Conservation (phyloP, 768 basidiomycete species). For the Serendipita indica region DNA sequence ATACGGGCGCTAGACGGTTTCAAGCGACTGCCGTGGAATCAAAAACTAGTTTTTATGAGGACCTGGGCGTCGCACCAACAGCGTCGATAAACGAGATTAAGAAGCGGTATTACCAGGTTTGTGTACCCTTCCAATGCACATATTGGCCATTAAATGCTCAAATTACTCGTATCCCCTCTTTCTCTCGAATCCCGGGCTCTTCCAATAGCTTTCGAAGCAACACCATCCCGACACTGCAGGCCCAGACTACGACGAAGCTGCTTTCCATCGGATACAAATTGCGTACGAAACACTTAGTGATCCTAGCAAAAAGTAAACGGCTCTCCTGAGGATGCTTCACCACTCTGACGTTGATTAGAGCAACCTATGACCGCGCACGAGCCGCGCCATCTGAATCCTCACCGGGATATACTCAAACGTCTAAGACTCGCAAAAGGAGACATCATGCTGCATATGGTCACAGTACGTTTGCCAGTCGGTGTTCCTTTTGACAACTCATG, state of each 20-base stretch:
- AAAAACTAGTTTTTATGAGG: no score
- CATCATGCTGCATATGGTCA: background rate
- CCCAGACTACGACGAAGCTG: background rate
- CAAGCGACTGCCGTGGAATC: no score
- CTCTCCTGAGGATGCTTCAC: background rate
- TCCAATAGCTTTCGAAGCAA: background rate
- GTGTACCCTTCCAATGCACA: no score
- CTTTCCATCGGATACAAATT: background rate
- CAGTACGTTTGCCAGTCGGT: background rate
- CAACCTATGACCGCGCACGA: background rate
- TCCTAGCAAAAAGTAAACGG: background rate
- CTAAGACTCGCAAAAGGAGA: background rate
- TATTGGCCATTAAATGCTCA: no score
- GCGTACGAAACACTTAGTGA: background rate
- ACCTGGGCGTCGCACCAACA: no score
- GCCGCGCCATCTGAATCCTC: background rate
- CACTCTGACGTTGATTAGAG: background rate
- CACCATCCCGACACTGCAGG: background rate
- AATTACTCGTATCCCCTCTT: no score
- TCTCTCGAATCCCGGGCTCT: no score
- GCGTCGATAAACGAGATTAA: no score
- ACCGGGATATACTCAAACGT: background rate
- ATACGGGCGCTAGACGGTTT: no score
- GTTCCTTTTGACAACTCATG: background rate
- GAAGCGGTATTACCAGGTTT: no score